Evolutionary conservation across 106 monocot species (phyloP), one percentile per base, ranked within the genome.

Genomic region (Hemerocallis citrina): DNA sequence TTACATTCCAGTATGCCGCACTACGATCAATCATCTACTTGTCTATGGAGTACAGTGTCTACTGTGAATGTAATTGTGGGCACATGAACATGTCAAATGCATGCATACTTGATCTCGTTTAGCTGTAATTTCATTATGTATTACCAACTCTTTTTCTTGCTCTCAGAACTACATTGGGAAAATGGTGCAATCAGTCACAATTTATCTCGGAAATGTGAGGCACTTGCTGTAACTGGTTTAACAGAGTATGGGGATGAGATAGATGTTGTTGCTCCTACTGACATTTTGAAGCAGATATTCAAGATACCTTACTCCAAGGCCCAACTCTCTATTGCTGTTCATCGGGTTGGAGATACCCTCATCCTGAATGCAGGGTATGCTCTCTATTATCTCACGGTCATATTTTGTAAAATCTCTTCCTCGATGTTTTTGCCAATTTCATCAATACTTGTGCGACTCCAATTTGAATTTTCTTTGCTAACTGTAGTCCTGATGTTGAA

Each of bases 301-400:
- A 90, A 87, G 64, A 96, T 96, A 70, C 96, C 96, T 40, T 96
- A 96, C 69, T 91, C 96, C 16, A 96, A 96, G 54, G 72, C 87
- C 32, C 75, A 84, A 55, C 43, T 96, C 68, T 96, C 96, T 62
- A 78, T 96, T 67, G 86, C 81, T 32, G 96, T 96, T 72, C 86
- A 96, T 40, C 96, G 91, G 25, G 75, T 96, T 72, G 96, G 96
- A 45, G 78, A 91, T 70, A 86, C 89, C 44, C 90, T 96, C 25
- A 96, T 96, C 61, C 71, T 96, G 41, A 96, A 96, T 67, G 67
- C 91, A 66, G 96, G 96, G 96, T 96, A 79, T 59, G 71, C 17
- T 55, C 19, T 55, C 60, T 16, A 42, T 40, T 61, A 61, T 28
- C 44, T 6, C 32, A 31, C 29, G 1, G 22, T 16, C 16, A 30